A percentile compares a stretch with the other conserved stretches of the same genome.
phyloP scores from a whole-genome alignment of 179 eudicot genomes.

The Silene coronaria region DNA sequence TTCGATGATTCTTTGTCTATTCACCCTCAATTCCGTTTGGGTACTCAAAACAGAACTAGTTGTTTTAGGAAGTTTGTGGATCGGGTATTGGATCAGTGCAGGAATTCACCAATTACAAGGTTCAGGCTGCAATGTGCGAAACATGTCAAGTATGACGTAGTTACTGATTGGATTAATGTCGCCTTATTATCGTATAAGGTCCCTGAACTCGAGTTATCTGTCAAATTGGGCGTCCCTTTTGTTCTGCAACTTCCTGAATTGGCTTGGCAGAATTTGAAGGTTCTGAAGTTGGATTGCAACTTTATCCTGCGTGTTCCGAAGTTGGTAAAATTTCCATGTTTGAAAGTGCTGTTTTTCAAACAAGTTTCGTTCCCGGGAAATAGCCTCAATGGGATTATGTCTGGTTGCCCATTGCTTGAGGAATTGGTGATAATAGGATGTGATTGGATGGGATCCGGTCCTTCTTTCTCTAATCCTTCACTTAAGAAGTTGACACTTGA shows the following conservation, averaged over 20 bases:
- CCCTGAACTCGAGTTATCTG: slow-evolving; percentile 18
- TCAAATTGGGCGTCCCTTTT: neutral
- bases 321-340: slow-evolving; percentile 15
- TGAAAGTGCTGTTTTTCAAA: slow-evolving; percentile 15
- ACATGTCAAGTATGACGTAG: neutral
- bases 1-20: slow-evolving; percentile 19
- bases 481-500: slow-evolving; percentile 24
- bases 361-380: slow-evolving; percentile 5
- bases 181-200: neutral
- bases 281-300: slow-evolving; percentile 17
- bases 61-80: slow-evolving; percentile 15
- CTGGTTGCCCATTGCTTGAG: slow-evolving; percentile 25
- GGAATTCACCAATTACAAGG: slow-evolving; percentile 8
- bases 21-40: neutral
- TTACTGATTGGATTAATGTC: slow-evolving; percentile 15
- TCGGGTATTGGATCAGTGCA: slow-evolving; percentile 5
- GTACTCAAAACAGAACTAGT: neutral
- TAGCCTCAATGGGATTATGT: slow-evolving; percentile 16
- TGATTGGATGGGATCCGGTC: slow-evolving; percentile 20
- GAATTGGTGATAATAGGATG: slow-evolving; percentile 21
- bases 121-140: slow-evolving; percentile 22
- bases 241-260: neutral
- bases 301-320: neutral
- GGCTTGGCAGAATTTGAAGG: slow-evolving; percentile 15
- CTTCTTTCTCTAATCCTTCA: slow-evolving; percentile 16